Base-by-base conservation (phyloP, 306 rosid genomes). In the Lathyrus aphaca region DNA sequence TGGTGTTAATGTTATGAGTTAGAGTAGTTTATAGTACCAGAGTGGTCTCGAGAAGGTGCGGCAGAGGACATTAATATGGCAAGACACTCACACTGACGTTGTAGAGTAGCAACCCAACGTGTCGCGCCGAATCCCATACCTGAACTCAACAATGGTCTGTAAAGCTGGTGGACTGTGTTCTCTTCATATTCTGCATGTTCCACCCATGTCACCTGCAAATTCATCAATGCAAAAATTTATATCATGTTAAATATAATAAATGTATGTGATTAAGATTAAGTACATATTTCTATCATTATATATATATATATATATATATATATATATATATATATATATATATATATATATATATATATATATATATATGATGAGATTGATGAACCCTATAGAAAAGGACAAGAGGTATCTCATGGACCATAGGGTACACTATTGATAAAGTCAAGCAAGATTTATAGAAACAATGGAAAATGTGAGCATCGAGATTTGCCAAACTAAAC, bases 151-250 rank as follows among this genome's bases (percentile, higher is more conserved):
- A 91, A 37, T 2, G 96, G 81, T 14, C 96, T 80, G 46, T 95
- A 95, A 2, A 89, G 79, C 55, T 84, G 96, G 82, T 95, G 97
- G 9, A 91, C 85, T 74, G 86, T 89, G 69, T 82, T 91, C 48
- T 91, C 97, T 0, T 95, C 99, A 53, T 89, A 91, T 66, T 89
- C 96, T 5, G 95, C 91, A 81, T 95, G 97, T 61, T 95, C 99
- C 64, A 95, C 95, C 99, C 99, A 95, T 27, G 96, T 91, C 50
- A 95, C 99, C 99, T 95, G 81, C 59, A 3, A 32, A 69, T 23
- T 32, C 77, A 55, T 62, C 18, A 49, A 74, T 59, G 59, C 68
- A 37, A 60, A 44, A 25, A 25, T 25, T 3, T 2, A 23, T 23
- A 23, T 23, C 27, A 2, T 2, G 27, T 23, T 23, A 1, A 2